Percentiles rank a stretch among this genome's conserved stretches.
Evolutionary conservation across 179 eudicot genomes (phyloP).

Genomic region (Spergularia azorica): DNA sequence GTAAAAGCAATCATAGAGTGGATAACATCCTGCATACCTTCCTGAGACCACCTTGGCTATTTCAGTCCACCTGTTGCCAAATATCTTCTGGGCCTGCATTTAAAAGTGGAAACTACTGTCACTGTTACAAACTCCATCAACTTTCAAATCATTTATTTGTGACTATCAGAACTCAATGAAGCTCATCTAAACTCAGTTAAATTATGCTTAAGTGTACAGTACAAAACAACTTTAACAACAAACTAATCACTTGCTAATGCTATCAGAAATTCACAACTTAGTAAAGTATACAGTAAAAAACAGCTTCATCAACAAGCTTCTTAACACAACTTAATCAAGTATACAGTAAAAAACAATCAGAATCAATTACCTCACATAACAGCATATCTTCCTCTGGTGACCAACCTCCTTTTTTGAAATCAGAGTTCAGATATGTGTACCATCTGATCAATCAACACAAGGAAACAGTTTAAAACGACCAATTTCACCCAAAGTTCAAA

Average conservation of each 20-base stretch:
- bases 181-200: too few species aligned
- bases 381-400: constrained; percentile 96
- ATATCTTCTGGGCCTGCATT: constrained; percentile 90
- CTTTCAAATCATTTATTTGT: neutral
- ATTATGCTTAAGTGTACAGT: too few species aligned
- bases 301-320: neutral
- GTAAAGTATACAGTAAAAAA: neutral
- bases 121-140: constrained; percentile 8
- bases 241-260: neutral
- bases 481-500: constrained; percentile 4
- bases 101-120: constrained; percentile 21
- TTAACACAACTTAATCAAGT: neutral
- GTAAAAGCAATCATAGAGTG: too few species aligned
- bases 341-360: constrained; percentile 1
- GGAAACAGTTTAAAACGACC: constrained; percentile 16
- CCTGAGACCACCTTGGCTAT: constrained; percentile 99
- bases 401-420: constrained; percentile 99
- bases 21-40: constrained; percentile 45
- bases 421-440: constrained; percentile 95
- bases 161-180: too few species aligned
- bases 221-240: too few species aligned
- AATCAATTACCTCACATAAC: constrained; percentile 82
- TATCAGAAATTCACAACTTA: neutral
- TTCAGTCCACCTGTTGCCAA: constrained; percentile 98
- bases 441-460: constrained; percentile 54